These are phyloP conservation scores for Naumovozyma baii DNA, from an alignment of 805 yeast genomes.

Conservation along the genomic window DNA sequence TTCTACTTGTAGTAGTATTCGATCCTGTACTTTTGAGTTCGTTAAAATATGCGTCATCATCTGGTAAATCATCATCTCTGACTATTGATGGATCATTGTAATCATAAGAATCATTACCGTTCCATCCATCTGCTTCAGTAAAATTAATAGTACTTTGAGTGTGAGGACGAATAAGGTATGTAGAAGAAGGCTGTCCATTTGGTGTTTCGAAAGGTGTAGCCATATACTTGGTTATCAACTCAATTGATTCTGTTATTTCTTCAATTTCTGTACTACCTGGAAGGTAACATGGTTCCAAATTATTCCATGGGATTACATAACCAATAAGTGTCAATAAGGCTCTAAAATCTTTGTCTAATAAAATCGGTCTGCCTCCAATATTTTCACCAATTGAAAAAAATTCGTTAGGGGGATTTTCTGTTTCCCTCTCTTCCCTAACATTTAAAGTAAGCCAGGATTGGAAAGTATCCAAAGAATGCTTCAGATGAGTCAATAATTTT, in stretches of 20 bases:
- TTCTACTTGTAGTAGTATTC: constrained; percentile 4
- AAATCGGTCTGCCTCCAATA: constrained; percentile 6
- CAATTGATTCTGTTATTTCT: constrained; percentile 8
- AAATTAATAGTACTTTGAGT: neutral
- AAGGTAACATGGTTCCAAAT: constrained; percentile 15
- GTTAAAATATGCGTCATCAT: constrained; percentile 23
- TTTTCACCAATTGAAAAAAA: constrained; percentile 3
- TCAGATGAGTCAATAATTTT: constrained; percentile 14
- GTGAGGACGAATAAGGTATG: constrained; percentile 18
- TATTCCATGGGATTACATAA: constrained; percentile 14
- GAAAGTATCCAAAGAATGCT: constrained; percentile 9
- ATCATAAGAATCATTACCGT: constrained; percentile 14
- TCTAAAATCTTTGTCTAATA: constrained; percentile 22
- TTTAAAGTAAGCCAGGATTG: constrained; percentile 11
- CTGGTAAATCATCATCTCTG: constrained; percentile 7
- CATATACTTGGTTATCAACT: constrained; percentile 14
- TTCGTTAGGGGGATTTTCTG: constrained; percentile 12
- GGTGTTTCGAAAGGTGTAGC: constrained; percentile 23
- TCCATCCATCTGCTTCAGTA: constrained; percentile 17
- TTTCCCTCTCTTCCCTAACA: constrained; percentile 4
- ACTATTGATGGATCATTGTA: constrained; percentile 16
- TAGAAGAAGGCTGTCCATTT: constrained; percentile 21
- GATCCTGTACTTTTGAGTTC: constrained; percentile 11
- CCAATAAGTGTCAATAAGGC: constrained; percentile 19
- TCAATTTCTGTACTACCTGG: constrained; percentile 9